These are phyloP conservation scores for Backusella tuberculispora DNA, from an alignment of 192 early-diverging fungal species.

Conservation along the genomic window DNA sequence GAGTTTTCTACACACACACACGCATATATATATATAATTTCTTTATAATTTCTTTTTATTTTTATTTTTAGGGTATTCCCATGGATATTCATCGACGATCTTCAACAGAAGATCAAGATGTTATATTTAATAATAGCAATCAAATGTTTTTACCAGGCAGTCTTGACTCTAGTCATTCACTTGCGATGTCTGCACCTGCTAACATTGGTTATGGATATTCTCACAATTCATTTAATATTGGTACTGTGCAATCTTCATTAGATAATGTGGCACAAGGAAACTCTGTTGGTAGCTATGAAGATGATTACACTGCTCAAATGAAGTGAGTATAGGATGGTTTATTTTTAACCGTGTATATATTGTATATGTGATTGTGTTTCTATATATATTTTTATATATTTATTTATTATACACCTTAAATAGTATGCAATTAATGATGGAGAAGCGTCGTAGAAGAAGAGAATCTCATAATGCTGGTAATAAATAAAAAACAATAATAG, in stretches of 20 bases:
- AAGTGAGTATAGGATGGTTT: conserved; percentile 31
- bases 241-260: conserved; percentile 8
- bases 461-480: conserved; percentile 93
- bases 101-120: not conserved
- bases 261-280: conserved; percentile 14
- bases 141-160: conserved; percentile 1
- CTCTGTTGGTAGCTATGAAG: conserved; percentile 35
- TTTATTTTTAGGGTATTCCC: not conserved
- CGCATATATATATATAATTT: too few relatives aligned
- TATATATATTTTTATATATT: not conserved
- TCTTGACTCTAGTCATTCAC: not conserved
- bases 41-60: not conserved
- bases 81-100: conserved; percentile 20
- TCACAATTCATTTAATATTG: not conserved
- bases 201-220: conserved; percentile 30
- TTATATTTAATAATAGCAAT: not conserved
- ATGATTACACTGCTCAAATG: conserved; percentile 38
- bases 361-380: too few relatives aligned
- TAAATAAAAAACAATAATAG: too few relatives aligned
- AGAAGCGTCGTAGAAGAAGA: conserved; percentile 90
- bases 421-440: conserved; percentile 55
- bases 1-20: not conserved
- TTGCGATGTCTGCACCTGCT: conserved; percentile 42
- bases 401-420: not conserved
- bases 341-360: not conserved